Evolutionary conservation across 2,329 filamentous ascomycete genomes (phyloP).

Genomic region (Raffaelea ambrosiae): DNA sequence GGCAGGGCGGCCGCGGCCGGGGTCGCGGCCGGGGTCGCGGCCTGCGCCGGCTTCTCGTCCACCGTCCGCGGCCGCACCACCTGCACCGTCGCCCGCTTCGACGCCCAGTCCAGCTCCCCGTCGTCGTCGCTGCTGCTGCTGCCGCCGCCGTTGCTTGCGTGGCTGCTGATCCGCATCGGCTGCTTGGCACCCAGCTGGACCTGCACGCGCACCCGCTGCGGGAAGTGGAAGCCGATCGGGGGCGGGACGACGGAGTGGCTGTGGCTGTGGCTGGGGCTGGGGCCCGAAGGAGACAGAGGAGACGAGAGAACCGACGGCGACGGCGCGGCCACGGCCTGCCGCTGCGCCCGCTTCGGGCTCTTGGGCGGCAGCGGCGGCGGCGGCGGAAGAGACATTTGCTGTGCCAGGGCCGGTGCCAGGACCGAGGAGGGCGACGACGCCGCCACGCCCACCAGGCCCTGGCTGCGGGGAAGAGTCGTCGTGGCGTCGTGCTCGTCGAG

Average conservation of each 20-base stretch:
- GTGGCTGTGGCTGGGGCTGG: neutral
- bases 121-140: neutral
- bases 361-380: neutral
- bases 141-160: neutral
- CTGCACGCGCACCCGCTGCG: slow-evolving; percentile 16
- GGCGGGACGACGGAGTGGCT: slow-evolving; percentile 1
- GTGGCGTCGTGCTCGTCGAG: too few relatives aligned
- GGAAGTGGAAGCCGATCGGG: slow-evolving; percentile 22
- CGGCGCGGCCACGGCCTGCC: too few relatives aligned
- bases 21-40: neutral
- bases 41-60: too few relatives aligned
- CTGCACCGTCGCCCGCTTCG: neutral
- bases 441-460: too few relatives aligned
- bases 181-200: neutral
- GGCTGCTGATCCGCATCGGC: neutral
- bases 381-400: neutral
- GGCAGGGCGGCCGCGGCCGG: neutral
- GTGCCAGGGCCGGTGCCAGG: too few relatives aligned
- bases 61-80: too few relatives aligned
- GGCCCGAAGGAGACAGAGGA: too few relatives aligned
- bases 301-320: too few relatives aligned
- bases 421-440: too few relatives aligned
- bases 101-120: neutral
- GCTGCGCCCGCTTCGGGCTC: neutral
- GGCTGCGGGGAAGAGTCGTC: too few relatives aligned